Conservation (phyloP, 2,329 filamentous ascomycete genomes). For the Penicillium sp. region DNA sequence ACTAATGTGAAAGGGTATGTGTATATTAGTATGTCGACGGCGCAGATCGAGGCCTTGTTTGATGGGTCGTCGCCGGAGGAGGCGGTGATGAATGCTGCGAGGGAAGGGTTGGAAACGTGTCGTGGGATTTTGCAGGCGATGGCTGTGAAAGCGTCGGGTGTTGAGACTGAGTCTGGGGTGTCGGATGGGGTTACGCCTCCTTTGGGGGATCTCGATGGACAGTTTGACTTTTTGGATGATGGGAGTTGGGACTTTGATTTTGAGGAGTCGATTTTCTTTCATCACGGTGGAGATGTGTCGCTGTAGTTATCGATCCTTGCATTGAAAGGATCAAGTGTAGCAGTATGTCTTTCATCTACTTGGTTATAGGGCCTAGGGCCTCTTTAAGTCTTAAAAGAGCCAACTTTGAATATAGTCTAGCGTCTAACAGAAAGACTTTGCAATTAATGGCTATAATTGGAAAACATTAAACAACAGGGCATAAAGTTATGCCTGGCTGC, state of each 20-base stretch:
- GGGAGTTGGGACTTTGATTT: background rate
- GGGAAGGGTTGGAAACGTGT: slow-evolving; percentile 2
- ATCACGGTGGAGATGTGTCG: background rate
- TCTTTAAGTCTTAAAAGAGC: no score
- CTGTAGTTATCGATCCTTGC: background rate
- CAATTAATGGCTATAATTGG: no score
- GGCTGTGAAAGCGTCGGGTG: background rate
- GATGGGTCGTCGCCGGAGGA: slow-evolving; percentile 7
- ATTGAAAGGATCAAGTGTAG: no score
- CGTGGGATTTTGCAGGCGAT: background rate
- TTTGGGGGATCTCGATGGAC: background rate
- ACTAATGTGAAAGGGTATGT: slow-evolving; percentile 37
- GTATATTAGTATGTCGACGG: slow-evolving; percentile 30
- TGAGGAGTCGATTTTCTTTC: background rate
- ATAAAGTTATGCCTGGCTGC: no score
- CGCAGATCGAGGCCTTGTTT: slow-evolving; percentile 24
- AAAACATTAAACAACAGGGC: no score
- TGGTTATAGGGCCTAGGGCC: no score
- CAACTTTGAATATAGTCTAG: no score
- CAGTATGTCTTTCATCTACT: no score
- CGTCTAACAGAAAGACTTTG: no score
- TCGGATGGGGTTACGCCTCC: background rate
- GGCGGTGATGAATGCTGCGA: slow-evolving; percentile 1
- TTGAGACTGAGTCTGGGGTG: background rate
- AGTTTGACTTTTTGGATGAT: background rate